Percentiles rank a stretch among this genome's conserved stretches.
phyloP scores from a whole-genome alignment of 2,329 filamentous ascomycete species.

The Trichoderma polysporum region DNA sequence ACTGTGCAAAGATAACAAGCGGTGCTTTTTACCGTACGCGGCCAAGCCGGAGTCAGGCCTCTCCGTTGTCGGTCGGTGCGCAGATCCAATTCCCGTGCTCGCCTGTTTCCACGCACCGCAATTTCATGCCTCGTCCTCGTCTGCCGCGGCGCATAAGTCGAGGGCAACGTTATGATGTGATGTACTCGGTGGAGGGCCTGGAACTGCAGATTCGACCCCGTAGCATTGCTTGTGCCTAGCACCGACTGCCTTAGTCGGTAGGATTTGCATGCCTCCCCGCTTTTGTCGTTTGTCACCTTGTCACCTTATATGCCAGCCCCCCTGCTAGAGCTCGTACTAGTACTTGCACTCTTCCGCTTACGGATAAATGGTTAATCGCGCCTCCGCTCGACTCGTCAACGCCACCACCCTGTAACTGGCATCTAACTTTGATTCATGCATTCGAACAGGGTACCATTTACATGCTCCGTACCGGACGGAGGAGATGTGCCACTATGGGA shows the following conservation, averaged over 20 bases:
- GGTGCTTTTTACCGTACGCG: not conserved
- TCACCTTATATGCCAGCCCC: not conserved
- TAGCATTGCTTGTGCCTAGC: not conserved
- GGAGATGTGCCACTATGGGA: not conserved
- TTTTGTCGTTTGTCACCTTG: not conserved
- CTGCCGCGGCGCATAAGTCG: conserved; percentile 1
- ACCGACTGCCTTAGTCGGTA: not conserved
- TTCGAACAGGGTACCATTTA: not conserved
- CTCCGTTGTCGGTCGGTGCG: conserved; percentile 9
- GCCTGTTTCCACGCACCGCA: not conserved
- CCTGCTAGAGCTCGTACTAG: not conserved
- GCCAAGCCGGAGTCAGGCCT: not conserved
- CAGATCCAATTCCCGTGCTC: not conserved
- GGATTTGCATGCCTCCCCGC: conserved; percentile 1
- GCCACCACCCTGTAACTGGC: not conserved
- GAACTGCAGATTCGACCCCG: not conserved
- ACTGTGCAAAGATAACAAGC: not conserved
- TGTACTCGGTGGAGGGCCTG: not conserved
- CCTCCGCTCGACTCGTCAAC: not conserved
- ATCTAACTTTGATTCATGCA: conserved; percentile 14
- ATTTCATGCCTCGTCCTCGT: not conserved
- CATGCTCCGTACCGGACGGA: not conserved
- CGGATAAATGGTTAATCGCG: conserved; percentile 11
- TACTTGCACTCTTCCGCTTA: not conserved
- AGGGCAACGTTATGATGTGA: not conserved